A percentile compares a stretch with the other conserved stretches of the same genome.
Evolutionary conservation across 73 alveolate genomes (phyloP).

Genomic region (Paramecium pentaurelia): DNA sequence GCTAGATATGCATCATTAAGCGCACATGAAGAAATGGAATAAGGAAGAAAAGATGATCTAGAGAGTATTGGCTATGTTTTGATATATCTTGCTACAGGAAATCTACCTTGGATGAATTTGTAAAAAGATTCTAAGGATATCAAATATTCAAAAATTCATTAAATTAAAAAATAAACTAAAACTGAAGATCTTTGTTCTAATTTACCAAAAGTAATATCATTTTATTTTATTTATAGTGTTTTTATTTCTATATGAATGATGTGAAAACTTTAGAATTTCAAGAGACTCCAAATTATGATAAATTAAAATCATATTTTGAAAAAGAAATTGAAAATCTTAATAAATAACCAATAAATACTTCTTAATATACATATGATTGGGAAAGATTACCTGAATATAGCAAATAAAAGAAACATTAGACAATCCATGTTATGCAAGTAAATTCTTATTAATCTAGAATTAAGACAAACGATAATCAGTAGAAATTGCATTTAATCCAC

Average conservation of each 20-base stretch:
- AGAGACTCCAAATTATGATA: slow-evolving; percentile 35
- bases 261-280: background rate
- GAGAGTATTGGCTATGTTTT: slow-evolving; percentile 77
- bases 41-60: slow-evolving; percentile 82
- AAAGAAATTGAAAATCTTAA: background rate
- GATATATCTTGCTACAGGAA: slow-evolving; percentile 71
- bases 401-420: background rate
- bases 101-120: slow-evolving; percentile 73
- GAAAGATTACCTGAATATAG: slow-evolving; percentile 3
- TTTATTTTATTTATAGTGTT: background rate
- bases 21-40: slow-evolving; percentile 74
- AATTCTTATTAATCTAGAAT: background rate
- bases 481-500: background rate
- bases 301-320: slow-evolving; percentile 11
- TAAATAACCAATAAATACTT: background rate
- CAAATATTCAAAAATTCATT: slow-evolving; percentile 33
- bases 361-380: slow-evolving; percentile 12
- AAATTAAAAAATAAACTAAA: background rate
- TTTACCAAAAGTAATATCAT: background rate
- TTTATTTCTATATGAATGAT: background rate
- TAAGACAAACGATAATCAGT: background rate
- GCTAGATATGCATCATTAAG: slow-evolving; percentile 75
- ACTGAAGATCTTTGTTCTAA: slow-evolving; percentile 14
- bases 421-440: slow-evolving; percentile 18
- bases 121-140: slow-evolving; percentile 52